Evolutionary conservation across 139 green algal genomes (phyloP).

Genomic region (Bryopsis sp.): DNA sequence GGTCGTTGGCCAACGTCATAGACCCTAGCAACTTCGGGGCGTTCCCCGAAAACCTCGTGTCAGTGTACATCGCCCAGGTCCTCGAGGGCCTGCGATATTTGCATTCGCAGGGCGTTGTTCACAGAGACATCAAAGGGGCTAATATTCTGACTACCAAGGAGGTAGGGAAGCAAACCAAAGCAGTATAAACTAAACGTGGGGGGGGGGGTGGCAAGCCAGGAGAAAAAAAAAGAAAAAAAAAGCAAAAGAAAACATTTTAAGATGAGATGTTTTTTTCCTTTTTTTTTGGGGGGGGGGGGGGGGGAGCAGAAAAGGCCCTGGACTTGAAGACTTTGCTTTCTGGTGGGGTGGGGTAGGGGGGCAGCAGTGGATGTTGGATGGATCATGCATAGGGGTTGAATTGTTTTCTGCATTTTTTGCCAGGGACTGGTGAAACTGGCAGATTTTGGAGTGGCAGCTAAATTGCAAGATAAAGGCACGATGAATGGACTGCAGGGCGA

Average conservation of each 20-base stretch:
- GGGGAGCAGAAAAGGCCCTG: constrained; percentile 11
- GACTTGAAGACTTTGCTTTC: no score
- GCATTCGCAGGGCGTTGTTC: constrained; percentile 88
- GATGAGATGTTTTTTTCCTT: no score
- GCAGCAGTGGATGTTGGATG: no score
- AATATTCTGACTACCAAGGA: constrained; percentile 92
- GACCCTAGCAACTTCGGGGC: constrained; percentile 83
- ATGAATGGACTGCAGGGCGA: constrained; percentile 31
- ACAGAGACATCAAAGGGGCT: constrained; percentile 93
- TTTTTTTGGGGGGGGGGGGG: no score
- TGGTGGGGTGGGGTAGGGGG: no score
- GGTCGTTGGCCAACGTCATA: constrained; percentile 71
- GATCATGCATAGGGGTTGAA: no score
- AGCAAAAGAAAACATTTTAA: no score
- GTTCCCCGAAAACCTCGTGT: constrained; percentile 80
- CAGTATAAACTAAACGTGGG: background rate
- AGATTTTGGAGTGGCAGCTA: constrained; percentile 94
- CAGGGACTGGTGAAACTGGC: constrained; percentile 91
- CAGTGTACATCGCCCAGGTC: constrained; percentile 84
- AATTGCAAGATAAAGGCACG: constrained; percentile 49
- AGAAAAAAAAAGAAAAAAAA: constrained; percentile 18
- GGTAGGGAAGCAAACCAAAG: no score
- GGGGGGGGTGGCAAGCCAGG: no score
- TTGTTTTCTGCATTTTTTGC: background rate
- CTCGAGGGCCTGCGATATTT: constrained; percentile 81